phyloP scores from a whole-genome alignment of 176 grass and related monocot genomes.

The Echinochloa phyllopogon region DNA sequence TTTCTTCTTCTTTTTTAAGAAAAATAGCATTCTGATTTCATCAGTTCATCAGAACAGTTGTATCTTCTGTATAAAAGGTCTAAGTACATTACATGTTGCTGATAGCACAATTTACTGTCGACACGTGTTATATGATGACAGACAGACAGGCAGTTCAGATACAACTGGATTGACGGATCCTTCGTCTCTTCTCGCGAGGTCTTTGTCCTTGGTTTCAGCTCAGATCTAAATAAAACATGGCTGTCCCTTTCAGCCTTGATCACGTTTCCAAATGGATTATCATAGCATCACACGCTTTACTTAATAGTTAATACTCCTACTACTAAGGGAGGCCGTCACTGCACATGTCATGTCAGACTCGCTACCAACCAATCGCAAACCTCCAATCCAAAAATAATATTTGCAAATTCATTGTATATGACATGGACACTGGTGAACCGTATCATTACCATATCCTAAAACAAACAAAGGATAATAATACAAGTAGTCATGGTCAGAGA shows the following conservation, averaged over 20 bases:
- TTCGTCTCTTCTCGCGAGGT: neutral
- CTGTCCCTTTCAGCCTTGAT: too few species aligned
- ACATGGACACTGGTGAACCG: neutral
- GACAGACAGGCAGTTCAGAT: too few species aligned
- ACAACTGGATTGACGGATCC: too few species aligned
- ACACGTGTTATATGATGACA: neutral
- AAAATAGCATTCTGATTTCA: neutral
- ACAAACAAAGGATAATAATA: neutral
- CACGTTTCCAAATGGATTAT: neutral
- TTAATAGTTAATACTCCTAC: neutral
- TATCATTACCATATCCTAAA: neutral
- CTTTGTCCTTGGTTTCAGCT: slow-evolving; percentile 20
- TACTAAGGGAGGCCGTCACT: neutral
- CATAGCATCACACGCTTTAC: neutral
- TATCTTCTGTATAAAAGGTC: neutral
- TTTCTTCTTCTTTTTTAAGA: neutral
- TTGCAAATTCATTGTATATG: neutral
- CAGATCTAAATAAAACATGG: neutral
- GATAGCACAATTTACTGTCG: neutral
- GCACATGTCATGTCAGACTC: neutral
- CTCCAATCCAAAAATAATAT: neutral
- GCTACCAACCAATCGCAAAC: slow-evolving; percentile 16
- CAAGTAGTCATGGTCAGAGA: neutral
- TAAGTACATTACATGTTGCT: neutral
- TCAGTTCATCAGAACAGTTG: neutral